Evolutionary conservation across 2,329 filamentous ascomycete species (phyloP), one percentile per base, ranked within the genome.

Genomic region (Aspergillus floridensis): DNA sequence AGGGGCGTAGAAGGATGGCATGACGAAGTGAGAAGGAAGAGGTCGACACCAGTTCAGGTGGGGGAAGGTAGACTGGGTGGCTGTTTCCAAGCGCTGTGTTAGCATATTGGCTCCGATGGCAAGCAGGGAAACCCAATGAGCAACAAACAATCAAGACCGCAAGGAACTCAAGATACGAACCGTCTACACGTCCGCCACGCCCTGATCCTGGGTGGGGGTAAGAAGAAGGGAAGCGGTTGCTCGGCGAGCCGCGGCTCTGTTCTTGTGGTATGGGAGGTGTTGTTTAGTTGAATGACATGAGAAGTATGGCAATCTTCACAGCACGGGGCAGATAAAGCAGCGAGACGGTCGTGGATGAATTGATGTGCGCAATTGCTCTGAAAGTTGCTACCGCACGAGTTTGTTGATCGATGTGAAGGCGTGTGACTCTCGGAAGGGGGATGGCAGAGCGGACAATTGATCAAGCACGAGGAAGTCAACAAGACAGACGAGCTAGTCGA

Each of bases 1-100:
- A 60, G 75, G 70, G 58, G 68, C 68, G 71, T 70, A 78, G 66
- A 78, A 77, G 57, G 76, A 78, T 66, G 76, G 76, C 76, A 78
- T 78, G 66, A 67, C 64, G 65, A 63, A 57, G 59, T 49, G 63
- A 55, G 55, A 62, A 59, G 54, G 46, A 58, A 59, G 32, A 59
- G 49, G 53, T 60, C 62, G 55, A 53, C 59, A 69, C 71, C 72
- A 70, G 69, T 66, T 70, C 70, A 75, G 70, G 72, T 69, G 65
- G 71, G 68, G 64, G 68, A 69, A 54, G 68, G 69, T 68, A 78
- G 76, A 77, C 74, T 70, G 60, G 58, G 44, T 21, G 31, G 63
- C 67, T 73, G 57, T 62, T 55, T 14, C 57, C 41, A 53, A 32
- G 19, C 38, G 57, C 49, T 49, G 35, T 54, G 62, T 74, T 63